Evolutionary conservation across 805 yeast genomes (phyloP).

Genomic region (Diddensiella transvaalensis): DNA sequence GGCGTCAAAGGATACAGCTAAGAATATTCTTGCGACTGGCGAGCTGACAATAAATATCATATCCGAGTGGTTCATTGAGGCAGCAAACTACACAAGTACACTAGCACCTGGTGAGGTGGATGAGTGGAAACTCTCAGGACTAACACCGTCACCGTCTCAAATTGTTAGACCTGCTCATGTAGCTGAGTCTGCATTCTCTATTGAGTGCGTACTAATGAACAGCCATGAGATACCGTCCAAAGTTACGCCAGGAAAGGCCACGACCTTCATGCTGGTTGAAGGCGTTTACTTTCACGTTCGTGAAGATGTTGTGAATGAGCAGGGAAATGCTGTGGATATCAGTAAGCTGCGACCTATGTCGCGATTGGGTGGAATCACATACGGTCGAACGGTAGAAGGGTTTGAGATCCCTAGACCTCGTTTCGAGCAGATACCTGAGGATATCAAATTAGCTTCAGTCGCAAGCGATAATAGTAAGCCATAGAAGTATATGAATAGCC

Average conservation of each 20-base stretch:
- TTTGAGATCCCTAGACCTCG: not conserved
- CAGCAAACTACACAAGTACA: slow-evolving; percentile 50
- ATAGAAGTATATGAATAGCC: not conserved
- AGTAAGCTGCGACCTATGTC: slow-evolving; percentile 50
- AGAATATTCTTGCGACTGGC: slow-evolving; percentile 46
- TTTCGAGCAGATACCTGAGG: not conserved
- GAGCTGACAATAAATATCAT: slow-evolving; percentile 57
- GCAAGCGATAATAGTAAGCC: no score
- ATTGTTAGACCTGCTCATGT: slow-evolving; percentile 54
- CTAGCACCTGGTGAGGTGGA: slow-evolving; percentile 47
- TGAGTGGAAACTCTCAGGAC: slow-evolving; percentile 56
- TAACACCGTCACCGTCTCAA: slow-evolving; percentile 44
- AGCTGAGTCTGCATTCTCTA: slow-evolving; percentile 56
- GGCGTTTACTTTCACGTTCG: slow-evolving; percentile 56
- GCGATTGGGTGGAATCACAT: slow-evolving; percentile 51
- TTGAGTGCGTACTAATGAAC: slow-evolving; percentile 50
- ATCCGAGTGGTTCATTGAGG: slow-evolving; percentile 63
- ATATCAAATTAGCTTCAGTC: not conserved
- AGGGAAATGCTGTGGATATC: slow-evolving; percentile 40
- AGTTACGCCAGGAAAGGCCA: slow-evolving; percentile 31
- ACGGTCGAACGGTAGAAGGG: slow-evolving; percentile 25
- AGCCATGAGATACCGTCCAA: slow-evolving; percentile 45
- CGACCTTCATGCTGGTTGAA: slow-evolving; percentile 46
- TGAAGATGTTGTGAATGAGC: slow-evolving; percentile 49
- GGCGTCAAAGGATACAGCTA: slow-evolving; percentile 47